These are phyloP conservation scores for Globisporangium apiculatum DNA, from an alignment of 352 stramenopile species.

Conservation along the genomic window DNA sequence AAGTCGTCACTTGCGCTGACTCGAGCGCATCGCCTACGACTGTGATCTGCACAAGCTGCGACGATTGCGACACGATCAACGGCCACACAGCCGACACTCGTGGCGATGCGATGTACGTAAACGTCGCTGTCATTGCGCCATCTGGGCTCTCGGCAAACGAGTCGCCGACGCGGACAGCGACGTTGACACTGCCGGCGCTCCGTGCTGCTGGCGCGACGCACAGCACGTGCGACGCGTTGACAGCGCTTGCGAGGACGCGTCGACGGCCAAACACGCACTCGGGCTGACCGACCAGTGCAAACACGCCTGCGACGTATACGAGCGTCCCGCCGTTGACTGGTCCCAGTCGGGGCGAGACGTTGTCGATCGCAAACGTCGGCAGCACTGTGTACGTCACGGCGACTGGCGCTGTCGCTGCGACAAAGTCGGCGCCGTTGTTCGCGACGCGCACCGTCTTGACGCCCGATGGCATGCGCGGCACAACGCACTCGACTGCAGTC, in stretches of 20 bases:
- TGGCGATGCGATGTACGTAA: slow-evolving; percentile 20
- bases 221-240: slow-evolving; percentile 23
- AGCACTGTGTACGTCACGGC: slow-evolving; percentile 21
- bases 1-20: slow-evolving; percentile 14
- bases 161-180: slow-evolving; percentile 20
- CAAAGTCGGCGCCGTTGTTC: slow-evolving; percentile 58
- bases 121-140: slow-evolving; percentile 8
- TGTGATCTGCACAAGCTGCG: slow-evolving; percentile 13
- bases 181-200: slow-evolving; percentile 9
- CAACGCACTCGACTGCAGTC: slow-evolving; percentile 37
- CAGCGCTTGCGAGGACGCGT: slow-evolving; percentile 11
- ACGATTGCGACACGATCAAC: slow-evolving; percentile 25
- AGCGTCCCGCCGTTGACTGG: slow-evolving; percentile 29
- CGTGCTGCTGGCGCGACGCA: slow-evolving; percentile 22
- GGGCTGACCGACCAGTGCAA: slow-evolving; percentile 20
- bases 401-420: slow-evolving; percentile 4
- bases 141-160: slow-evolving; percentile 18
- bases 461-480: slow-evolving; percentile 40
- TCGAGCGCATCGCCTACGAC: slow-evolving; percentile 23
- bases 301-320: slow-evolving; percentile 30
- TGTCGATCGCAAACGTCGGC: slow-evolving; percentile 26
- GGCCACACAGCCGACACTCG: slow-evolving; percentile 21
- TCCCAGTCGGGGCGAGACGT: slow-evolving; percentile 22
- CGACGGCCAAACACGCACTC: slow-evolving; percentile 38
- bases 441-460: slow-evolving; percentile 32